Conservation (phyloP, 1,139 yeast species). For the Yamadazyma buinensis region DNA sequence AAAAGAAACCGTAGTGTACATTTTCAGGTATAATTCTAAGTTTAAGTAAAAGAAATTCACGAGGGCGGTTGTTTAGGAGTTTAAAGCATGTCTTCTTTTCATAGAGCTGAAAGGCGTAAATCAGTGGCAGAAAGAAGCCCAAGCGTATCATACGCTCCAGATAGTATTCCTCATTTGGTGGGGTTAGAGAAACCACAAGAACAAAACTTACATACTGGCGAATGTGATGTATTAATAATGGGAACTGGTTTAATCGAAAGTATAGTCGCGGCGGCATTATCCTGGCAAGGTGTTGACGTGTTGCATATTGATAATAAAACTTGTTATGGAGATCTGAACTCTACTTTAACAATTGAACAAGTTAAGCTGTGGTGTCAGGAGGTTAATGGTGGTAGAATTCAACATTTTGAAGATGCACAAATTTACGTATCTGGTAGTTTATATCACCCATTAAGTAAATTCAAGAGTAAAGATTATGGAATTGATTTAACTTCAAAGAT, state of each 20-base stretch:
- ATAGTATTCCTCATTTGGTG: conserved; percentile 75
- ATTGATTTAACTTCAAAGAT: conserved; percentile 87
- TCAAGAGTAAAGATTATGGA: conserved; percentile 72
- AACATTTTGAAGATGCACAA: conserved; percentile 56
- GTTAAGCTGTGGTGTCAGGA: conserved; percentile 74
- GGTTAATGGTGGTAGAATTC: conserved; percentile 52
- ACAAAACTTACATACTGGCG: conserved; percentile 47
- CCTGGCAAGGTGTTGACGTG: conserved; percentile 95
- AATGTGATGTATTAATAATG: conserved; percentile 81
- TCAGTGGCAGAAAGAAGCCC: conserved; percentile 77
- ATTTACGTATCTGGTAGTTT: conserved; percentile 64
- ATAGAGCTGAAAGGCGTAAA: conserved; percentile 49
- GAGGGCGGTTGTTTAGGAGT: background rate
- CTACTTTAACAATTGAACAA: conserved; percentile 84
- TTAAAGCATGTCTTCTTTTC: conserved; percentile 3
- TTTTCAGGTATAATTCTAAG: too few relatives aligned
- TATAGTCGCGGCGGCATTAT: conserved; percentile 86
- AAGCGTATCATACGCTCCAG: conserved; percentile 45
- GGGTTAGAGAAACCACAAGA: conserved; percentile 68
- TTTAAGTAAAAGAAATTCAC: conserved; percentile 1
- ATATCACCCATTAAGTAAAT: conserved; percentile 27
- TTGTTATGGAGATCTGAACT: conserved; percentile 84
- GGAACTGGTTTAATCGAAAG: conserved; percentile 93
- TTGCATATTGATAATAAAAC: conserved; percentile 80
- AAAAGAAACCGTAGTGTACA: too few relatives aligned